A percentile compares a stretch with the other conserved stretches of the same genome.
Evolutionary conservation across 805 yeast species (phyloP).

Genomic region (Saccharomycopsis sp.): DNA sequence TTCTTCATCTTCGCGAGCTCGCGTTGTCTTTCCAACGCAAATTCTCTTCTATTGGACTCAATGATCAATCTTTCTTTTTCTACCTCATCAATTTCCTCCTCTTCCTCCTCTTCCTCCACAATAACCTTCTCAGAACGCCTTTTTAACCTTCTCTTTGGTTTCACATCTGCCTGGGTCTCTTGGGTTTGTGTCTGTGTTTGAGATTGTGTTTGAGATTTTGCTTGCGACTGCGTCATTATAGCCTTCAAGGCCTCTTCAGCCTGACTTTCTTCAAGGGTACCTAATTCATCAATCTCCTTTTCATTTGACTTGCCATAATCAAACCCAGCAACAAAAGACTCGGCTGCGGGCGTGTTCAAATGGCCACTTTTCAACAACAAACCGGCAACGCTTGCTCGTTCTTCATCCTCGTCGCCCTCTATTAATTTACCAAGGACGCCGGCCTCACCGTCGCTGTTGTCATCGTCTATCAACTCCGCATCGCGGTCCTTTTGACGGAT

Average conservation of each 20-base stretch:
- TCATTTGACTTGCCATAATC: slow-evolving; percentile 9
- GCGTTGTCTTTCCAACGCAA: slow-evolving; percentile 20
- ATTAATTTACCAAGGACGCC: background rate
- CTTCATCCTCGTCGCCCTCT: background rate
- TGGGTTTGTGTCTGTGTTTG: no score
- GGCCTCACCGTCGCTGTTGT: background rate
- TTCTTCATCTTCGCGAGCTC: slow-evolving; percentile 24
- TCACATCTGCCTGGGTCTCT: no score
- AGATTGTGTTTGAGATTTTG: no score
- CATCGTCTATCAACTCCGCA: background rate
- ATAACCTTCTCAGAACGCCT: no score
- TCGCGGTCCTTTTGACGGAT: background rate
- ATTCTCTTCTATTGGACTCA: slow-evolving; percentile 22
- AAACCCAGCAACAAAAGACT: slow-evolving; percentile 18
- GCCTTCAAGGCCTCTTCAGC: slow-evolving; percentile 17
- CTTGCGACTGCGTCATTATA: no score
- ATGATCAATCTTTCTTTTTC: slow-evolving; percentile 23
- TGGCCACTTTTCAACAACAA: background rate
- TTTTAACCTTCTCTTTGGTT: no score
- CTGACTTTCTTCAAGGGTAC: slow-evolving; percentile 20
- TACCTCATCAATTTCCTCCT: slow-evolving; percentile 19
- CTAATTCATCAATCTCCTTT: no score
- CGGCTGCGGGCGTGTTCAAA: no score
- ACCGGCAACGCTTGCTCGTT: background rate
- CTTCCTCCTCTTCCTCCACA: slow-evolving; percentile 20